These are phyloP conservation scores for Penicillium bialowiezense DNA, from an alignment of 495 filamentous ascomycete species.

Conservation along the genomic window DNA sequence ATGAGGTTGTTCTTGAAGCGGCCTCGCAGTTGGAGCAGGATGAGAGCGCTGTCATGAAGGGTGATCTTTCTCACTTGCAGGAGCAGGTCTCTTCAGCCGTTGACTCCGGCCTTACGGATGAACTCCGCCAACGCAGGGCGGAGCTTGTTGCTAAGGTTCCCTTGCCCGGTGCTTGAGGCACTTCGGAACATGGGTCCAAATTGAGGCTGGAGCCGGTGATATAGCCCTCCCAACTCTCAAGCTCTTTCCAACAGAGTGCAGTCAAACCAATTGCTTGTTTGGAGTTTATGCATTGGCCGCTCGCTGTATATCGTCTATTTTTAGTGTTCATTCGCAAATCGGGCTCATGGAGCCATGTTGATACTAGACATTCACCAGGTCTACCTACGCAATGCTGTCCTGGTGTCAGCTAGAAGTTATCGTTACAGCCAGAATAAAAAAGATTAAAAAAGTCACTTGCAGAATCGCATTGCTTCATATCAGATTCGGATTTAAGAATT, in stretches of 20 bases:
- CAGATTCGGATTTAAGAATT: conserved; percentile 13
- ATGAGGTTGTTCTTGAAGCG: conserved; percentile 37
- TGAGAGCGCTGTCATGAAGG: conserved; percentile 28
- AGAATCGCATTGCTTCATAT: conserved; percentile 6
- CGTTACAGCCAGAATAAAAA: background rate
- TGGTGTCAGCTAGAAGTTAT: background rate
- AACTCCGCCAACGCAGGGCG: conserved; percentile 29
- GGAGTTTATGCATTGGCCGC: background rate
- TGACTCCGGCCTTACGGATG: conserved; percentile 21
- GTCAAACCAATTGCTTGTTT: background rate
- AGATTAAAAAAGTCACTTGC: background rate
- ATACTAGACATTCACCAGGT: background rate
- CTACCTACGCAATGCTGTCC: background rate
- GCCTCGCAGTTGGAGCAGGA: conserved; percentile 35
- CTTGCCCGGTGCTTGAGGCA: conserved; percentile 13
- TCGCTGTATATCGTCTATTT: background rate
- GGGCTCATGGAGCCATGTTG: background rate
- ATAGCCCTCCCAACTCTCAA: background rate
- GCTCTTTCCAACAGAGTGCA: background rate
- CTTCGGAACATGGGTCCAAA: background rate
- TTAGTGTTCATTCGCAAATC: background rate
- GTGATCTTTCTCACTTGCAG: conserved; percentile 19
- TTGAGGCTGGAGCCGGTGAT: background rate
- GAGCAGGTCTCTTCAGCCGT: conserved; percentile 27
- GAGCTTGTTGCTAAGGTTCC: conserved; percentile 21